Evolutionary conservation across 2,329 filamentous ascomycete species (phyloP), one percentile per base, ranked within the genome.

Genomic region (Exophiala mesophila): DNA sequence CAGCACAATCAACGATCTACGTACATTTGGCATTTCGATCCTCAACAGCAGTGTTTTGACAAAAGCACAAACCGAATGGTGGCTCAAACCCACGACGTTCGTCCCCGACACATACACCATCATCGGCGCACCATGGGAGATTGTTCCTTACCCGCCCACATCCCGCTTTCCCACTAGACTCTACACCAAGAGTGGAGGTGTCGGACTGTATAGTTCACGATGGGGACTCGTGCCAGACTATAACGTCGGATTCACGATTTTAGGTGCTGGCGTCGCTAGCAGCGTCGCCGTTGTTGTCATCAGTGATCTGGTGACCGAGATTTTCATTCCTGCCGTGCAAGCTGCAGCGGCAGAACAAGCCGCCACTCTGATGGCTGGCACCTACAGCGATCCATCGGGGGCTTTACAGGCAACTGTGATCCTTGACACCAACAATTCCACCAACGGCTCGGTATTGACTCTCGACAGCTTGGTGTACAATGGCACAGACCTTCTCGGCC

Each of bases 61-160:
- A 0, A 53, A 59, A 0, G 49, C 58, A 1, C 51, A 58, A 10
- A 71, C 70, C 0, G 59, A 65, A 13, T 58, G 67, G 16, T 72
- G 70, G 69, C 55, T 73, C 12, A 69, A 69, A 37, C 70, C 70
- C 0, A 65, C 64, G 0, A 59, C 68, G 3, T 65, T 66, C 21
- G 29, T 40, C n/a, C 15, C 39, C 9, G 19, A 35, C 24, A n/a
- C 35, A 13, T 46, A 55, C 31, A 60, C 63, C 10, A 60, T 62
- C 2, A 57, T 71, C 1, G 65, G 68, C 6, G 63, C 63, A 17
- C 70, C 70, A 1, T 72, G 69, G 69, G 69, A 69, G 9, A 62
- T 71, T 30, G 33, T 48, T 13, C 51, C 48, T 3, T 50, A 31
- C 16, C 28, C 30, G 8, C 39, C 29, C 18, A 18, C 13, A 7